phyloP scores from a whole-genome alignment of 805 yeast genomes.

The Soucietia sequanensis region DNA sequence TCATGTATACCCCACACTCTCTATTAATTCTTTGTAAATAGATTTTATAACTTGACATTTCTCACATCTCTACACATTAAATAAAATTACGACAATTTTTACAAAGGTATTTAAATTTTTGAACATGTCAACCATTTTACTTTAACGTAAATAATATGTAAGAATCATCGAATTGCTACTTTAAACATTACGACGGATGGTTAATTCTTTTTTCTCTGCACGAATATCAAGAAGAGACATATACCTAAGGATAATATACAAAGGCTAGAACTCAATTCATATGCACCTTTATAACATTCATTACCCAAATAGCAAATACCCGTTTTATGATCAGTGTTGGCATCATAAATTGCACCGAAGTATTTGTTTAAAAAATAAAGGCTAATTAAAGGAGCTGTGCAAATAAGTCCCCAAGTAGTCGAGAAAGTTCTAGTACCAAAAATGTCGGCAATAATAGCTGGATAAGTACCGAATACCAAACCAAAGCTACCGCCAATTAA shows the following conservation, averaged over 20 bases:
- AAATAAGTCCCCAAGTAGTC: constrained; percentile 72
- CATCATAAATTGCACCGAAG: constrained; percentile 56
- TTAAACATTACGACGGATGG: neutral
- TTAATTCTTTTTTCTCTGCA: constrained; percentile 15
- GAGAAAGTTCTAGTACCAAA: constrained; percentile 69
- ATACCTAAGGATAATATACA: constrained; percentile 25
- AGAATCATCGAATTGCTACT: neutral
- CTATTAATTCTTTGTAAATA: too few species aligned
- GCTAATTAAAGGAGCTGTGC: constrained; percentile 65
- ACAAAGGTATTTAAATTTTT: neutral
- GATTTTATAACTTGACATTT: too few species aligned
- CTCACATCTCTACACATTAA: neutral
- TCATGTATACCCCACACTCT: too few species aligned
- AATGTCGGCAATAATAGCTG: constrained; percentile 70
- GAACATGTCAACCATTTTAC: neutral
- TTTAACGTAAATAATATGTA: constrained; percentile 3
- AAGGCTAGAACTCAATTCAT: constrained; percentile 27
- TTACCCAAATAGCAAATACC: constrained; percentile 40
- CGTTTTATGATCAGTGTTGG: constrained; percentile 36
- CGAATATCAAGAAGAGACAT: constrained; percentile 23
- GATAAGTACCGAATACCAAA: constrained; percentile 67
- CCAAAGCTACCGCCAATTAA: constrained; percentile 70
- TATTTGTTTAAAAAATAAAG: constrained; percentile 53
- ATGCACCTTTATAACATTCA: constrained; percentile 37
- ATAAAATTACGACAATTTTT: too few species aligned